Base-by-base conservation (phyloP, 768 basidiomycete genomes). In the Myochromella boudieri region DNA sequence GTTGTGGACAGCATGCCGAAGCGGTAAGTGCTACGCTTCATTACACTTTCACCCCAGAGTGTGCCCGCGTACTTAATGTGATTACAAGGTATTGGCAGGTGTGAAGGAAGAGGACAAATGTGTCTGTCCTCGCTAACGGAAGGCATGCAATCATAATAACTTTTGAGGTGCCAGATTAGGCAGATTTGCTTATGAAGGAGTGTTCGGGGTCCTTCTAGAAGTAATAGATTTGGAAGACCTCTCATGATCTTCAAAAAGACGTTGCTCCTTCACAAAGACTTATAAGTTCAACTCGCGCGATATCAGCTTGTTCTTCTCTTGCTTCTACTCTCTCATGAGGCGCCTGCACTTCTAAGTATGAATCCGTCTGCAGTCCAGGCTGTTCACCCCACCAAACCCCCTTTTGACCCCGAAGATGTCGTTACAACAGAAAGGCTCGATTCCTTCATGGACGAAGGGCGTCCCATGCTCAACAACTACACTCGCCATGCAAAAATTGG, bases 401-500 rank as follows among this genome's bases (percentile, higher is more conserved):
- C 68, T 47, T 68, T 68, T 60, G 68, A 74, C 61, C 69, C 74
- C 10, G 72, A 65, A 41, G 69, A 65, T 46, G 81, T 81, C 46
- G 71, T 72, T 45, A 80, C 80, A 53, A 80, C 80, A 12, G 65
- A 70, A 47, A 60, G 68, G 37, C 63, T 78, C 41, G 60, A 68
- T 44, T 67, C 71, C 44, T 64, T 71, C 51, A 52, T 65, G 55
- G 55, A 59, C 54, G 56, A 64, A 60, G 63, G 68, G 48, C 57
- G 65, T 55, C 59, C 66, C 50, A 54, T 60, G 58, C 56, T 74
- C 49, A 95, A 94, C 68, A 90, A 95, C 65, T 95, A 94, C 66
- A 67, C 78, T 32, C 58, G 65, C 45, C 61, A 63, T 25, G 59
- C 59, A 17, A 67, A 61, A 44, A 64, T 72, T 42, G 72, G 70